Base-by-base conservation (phyloP, 2,329 filamentous ascomycete species). In the Exophiala mesophila region DNA sequence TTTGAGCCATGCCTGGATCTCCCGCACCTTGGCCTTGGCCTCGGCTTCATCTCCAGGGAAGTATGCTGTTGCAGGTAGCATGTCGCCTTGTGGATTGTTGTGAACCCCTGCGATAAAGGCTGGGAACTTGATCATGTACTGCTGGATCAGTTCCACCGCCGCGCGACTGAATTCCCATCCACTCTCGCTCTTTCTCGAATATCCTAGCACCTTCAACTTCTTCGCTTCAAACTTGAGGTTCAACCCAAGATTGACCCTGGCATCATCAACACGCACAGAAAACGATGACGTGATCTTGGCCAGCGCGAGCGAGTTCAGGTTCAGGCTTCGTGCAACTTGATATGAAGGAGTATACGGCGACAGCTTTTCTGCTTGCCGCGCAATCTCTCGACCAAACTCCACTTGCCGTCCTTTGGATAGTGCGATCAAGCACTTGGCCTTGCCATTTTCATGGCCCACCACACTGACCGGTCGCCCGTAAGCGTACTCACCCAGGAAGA, bases 201-300 rank as follows among this genome's bases (percentile, higher is more conserved):
- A 98, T 1, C 92, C 92, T 21, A 98, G 69, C 5, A 98, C 92
- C 68, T 98, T 98, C 55, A 89, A 76, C 66, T 96, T 95, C 67
- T 87, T 90, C 2, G 80, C 87, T 62, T 98, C 92, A 47, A 98
- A 98, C 63, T 98, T 98, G 54, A 98, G 74, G 59, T 98, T 98
- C 48, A 98, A 73, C 0, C 92, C 92, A 17, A 98, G 71, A 57
- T 98, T 98, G 49, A 95, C 75, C 56, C 86, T 85, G 45, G 88
- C 72, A 18, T 85, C 88, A 44, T 87, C 87, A 3, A 90, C 80
- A 13, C 80, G 79, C 44, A 98, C 85, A 41, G 83, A 85, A 63
- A 94, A 97, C 0, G 90, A 89, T 2, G 92, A 94, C 0, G 92
- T 97, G 57, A 98, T 85, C 72, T 95, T 98, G 65, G 89, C 94